Evolutionary conservation across 768 basidiomycete genomes (phyloP).

Genomic region (Gymnopilus dilepis): DNA sequence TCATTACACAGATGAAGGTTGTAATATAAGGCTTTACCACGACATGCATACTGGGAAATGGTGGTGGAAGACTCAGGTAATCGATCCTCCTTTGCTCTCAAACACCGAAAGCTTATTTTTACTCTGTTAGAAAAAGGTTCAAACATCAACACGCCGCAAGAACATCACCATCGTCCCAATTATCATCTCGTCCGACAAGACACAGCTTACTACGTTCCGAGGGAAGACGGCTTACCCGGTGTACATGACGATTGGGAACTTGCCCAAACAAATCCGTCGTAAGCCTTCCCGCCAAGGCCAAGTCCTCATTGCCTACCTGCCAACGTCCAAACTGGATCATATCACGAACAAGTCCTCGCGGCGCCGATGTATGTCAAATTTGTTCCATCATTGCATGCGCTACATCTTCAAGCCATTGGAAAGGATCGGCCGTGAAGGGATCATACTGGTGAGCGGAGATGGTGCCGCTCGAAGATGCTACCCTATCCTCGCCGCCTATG

Average conservation of each 20-base stretch:
- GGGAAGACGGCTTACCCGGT: slow-evolving; percentile 15
- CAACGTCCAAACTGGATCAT: slow-evolving; percentile 33
- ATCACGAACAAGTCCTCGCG: slow-evolving; percentile 27
- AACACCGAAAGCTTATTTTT: too few relatives aligned
- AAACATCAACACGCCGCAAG: too few relatives aligned
- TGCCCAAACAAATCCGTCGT: slow-evolving; percentile 14
- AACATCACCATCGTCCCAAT: too few relatives aligned
- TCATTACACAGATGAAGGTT: neutral
- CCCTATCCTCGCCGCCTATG: too few relatives aligned
- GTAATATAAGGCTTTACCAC: neutral
- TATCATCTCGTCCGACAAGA: too few relatives aligned
- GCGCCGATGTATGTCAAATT: slow-evolving; percentile 27
- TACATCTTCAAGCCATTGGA: slow-evolving; percentile 37
- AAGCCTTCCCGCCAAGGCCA: slow-evolving; percentile 9
- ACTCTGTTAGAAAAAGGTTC: too few relatives aligned
- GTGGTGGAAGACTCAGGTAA: slow-evolving; percentile 9
- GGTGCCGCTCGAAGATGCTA: slow-evolving; percentile 32
- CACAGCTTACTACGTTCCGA: too few relatives aligned
- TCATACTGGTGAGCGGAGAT: slow-evolving; percentile 38
- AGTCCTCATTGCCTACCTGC: slow-evolving; percentile 15
- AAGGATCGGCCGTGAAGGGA: slow-evolving; percentile 25
- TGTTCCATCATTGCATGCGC: slow-evolving; percentile 44
- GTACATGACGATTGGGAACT: slow-evolving; percentile 16
- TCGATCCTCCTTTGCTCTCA: neutral
- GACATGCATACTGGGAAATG: slow-evolving; percentile 14